Conservation (phyloP, 2,329 filamentous ascomycete genomes). For the Paraphaeosphaeria minitans region DNA sequence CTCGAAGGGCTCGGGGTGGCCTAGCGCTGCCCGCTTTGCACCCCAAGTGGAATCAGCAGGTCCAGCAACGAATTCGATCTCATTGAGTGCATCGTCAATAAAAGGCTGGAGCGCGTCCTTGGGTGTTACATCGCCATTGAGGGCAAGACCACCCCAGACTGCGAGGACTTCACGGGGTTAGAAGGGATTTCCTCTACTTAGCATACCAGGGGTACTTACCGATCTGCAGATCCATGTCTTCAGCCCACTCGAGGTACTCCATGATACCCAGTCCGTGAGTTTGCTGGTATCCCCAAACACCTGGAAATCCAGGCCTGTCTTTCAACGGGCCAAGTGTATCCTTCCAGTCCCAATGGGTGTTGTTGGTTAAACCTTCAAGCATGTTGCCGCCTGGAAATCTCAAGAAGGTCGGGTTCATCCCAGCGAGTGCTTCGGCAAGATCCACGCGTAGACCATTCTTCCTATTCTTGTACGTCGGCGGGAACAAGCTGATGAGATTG, state of each 20-base stretch:
- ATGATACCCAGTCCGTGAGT: conserved; percentile 54
- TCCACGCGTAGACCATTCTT: conserved; percentile 59
- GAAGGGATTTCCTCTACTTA: background rate
- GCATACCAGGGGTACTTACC: conserved; percentile 18
- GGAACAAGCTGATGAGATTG: conserved; percentile 59
- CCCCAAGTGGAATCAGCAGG: conserved; percentile 39
- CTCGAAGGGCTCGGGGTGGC: conserved; percentile 44
- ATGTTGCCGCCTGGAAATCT: conserved; percentile 61
- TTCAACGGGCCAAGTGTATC: conserved; percentile 56
- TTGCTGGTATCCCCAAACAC: conserved; percentile 52
- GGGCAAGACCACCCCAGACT: conserved; percentile 52
- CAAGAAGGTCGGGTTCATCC: conserved; percentile 53
- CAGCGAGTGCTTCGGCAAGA: conserved; percentile 53
- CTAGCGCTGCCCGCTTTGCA: conserved; percentile 42
- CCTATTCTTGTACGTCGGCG: conserved; percentile 59
- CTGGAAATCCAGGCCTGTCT: conserved; percentile 53
- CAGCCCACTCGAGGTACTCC: conserved; percentile 56
- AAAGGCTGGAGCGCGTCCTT: conserved; percentile 45
- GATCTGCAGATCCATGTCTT: conserved; percentile 52
- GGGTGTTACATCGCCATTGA: conserved; percentile 48
- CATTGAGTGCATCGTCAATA: conserved; percentile 47
- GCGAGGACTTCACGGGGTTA: conserved; percentile 41
- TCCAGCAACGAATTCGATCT: conserved; percentile 44
- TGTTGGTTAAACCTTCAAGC: conserved; percentile 38
- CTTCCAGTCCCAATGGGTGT: conserved; percentile 52